Conservation (phyloP, 2,329 filamentous ascomycete species). For the Ilyonectria destructans region DNA sequence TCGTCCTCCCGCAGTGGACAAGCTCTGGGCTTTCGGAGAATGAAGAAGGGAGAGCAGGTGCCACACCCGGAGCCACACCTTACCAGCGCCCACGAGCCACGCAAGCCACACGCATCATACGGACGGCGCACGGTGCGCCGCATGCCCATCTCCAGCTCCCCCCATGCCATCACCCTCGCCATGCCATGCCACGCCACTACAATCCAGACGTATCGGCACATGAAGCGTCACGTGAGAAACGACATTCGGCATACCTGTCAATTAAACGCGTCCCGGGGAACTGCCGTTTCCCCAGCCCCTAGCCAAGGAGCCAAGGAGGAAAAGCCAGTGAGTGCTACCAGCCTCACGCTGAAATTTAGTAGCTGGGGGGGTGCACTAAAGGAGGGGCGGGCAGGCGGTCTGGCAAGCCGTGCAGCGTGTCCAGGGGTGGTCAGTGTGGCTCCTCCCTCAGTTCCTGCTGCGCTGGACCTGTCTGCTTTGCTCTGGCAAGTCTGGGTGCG, state of each 20-base stretch:
- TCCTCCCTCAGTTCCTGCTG: conserved; percentile 5
- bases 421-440: conserved; percentile 38
- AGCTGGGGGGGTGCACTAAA: conserved; percentile 39
- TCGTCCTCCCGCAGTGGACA: background rate
- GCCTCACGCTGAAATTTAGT: conserved; percentile 39
- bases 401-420: conserved; percentile 44
- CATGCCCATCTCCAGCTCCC: conserved; percentile 31
- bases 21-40: background rate
- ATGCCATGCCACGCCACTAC: conserved; percentile 19
- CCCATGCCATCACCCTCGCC: conserved; percentile 10
- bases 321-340: conserved; percentile 25
- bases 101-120: conserved; percentile 22
- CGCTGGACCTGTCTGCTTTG: conserved; percentile 12
- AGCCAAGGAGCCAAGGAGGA: conserved; percentile 1
- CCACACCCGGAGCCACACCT: conserved; percentile 16
- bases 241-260: background rate
- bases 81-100: conserved; percentile 4
- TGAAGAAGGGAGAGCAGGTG: background rate
- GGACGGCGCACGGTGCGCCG: conserved; percentile 26
- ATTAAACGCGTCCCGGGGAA: conserved; percentile 1
- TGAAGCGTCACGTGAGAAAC: conserved; percentile 2
- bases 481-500: conserved; percentile 3
- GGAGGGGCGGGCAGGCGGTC: conserved; percentile 48
- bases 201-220: background rate
- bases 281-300: conserved; percentile 16